phyloP scores from a whole-genome alignment of 2,329 filamentous ascomycete genomes.

The Penicillium sp. region DNA sequence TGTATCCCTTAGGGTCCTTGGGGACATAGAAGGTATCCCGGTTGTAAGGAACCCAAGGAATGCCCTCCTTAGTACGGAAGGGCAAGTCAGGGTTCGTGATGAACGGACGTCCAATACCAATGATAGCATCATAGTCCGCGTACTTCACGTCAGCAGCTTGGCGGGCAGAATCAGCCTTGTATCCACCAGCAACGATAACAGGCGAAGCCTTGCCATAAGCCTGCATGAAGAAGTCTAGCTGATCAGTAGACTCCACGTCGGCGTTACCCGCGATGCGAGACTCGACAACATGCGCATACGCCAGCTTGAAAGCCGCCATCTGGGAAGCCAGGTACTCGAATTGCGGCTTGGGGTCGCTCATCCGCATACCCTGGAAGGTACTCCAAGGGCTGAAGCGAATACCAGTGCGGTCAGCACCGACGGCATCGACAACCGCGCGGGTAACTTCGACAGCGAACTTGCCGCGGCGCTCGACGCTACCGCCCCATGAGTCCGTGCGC shows the following conservation, averaged over 20 bases:
- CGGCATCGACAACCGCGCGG: conserved; percentile 42
- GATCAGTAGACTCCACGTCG: conserved; percentile 36
- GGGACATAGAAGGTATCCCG: conserved; percentile 44
- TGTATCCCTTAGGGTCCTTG: conserved; percentile 42
- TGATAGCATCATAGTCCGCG: conserved; percentile 30
- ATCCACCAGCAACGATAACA: conserved; percentile 55
- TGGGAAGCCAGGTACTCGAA: conserved; percentile 60
- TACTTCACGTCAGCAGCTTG: conserved; percentile 37
- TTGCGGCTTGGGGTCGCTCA: conserved; percentile 63
- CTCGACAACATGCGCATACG: conserved; percentile 65
- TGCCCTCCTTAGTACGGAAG: conserved; percentile 41
- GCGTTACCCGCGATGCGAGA: conserved; percentile 47
- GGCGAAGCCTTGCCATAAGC: conserved; percentile 46
- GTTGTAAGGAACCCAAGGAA: conserved; percentile 42
- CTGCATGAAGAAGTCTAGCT: conserved; percentile 49
- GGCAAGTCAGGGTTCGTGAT: conserved; percentile 50
- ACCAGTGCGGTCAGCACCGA: conserved; percentile 49
- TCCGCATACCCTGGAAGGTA: conserved; percentile 53
- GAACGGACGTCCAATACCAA: conserved; percentile 47
- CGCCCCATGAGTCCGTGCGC: conserved; percentile 54
- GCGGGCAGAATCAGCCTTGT: conserved; percentile 41
- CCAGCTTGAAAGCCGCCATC: conserved; percentile 55
- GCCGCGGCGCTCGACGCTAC: conserved; percentile 52
- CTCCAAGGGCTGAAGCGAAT: conserved; percentile 52
- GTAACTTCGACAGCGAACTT: conserved; percentile 58